Conservation (phyloP, 164 flowering plant genomes). For the Magnolia sinica region DNA sequence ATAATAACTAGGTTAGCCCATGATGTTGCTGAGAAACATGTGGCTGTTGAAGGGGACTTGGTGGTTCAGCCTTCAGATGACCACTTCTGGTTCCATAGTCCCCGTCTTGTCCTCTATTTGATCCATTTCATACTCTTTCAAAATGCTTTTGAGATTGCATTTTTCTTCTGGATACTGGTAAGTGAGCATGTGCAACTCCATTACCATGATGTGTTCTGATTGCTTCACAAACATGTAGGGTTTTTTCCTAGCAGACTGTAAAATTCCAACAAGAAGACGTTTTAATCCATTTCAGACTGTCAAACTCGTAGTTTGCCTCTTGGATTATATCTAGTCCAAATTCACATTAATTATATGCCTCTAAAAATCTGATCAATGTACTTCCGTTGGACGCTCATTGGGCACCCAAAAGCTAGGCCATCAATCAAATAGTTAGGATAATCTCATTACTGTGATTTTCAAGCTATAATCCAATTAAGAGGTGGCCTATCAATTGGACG, state of each 20-base stretch:
- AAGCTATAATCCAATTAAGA: too few species aligned
- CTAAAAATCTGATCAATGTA: too few species aligned
- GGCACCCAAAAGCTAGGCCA: too few species aligned
- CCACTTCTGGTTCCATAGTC: conserved; percentile 69
- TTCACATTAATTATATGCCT: too few species aligned
- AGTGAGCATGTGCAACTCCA: neutral
- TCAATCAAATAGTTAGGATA: too few species aligned
- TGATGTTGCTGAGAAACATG: conserved; percentile 36
- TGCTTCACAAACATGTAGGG: neutral
- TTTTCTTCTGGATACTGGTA: conserved; percentile 85
- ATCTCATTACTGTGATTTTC: too few species aligned
- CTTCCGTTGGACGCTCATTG: too few species aligned
- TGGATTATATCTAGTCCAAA: neutral
- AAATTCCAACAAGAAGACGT: neutral
- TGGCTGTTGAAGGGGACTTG: conserved; percentile 29
- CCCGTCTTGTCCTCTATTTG: conserved; percentile 52
- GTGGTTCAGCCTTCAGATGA: conserved; percentile 71
- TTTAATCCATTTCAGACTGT: neutral
- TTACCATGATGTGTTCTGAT: neutral
- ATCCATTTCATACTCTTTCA: conserved; percentile 78
- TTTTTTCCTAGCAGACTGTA: neutral
- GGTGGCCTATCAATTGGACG: too few species aligned
- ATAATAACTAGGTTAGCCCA: conserved; percentile 53
- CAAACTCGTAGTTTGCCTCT: neutral
- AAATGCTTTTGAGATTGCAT: conserved; percentile 75